Evolutionary conservation across 116 monocot species (phyloP).

Genomic region (Cymodocea nodosa): DNA sequence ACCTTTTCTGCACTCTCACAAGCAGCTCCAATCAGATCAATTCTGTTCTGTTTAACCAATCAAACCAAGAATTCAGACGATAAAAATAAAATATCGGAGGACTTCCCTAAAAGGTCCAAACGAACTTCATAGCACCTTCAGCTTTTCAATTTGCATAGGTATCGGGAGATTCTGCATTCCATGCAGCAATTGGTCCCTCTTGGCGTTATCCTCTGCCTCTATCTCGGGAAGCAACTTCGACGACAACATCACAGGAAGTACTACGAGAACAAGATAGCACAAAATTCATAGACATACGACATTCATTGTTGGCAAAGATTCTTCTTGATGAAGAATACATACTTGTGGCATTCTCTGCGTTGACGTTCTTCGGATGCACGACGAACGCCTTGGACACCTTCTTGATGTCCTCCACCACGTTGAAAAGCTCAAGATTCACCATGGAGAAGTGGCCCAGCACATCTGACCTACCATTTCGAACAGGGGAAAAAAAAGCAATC

Average conservation of each 20-base stretch:
- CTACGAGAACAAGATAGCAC: slow-evolving; percentile 19
- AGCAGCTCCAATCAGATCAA: slow-evolving; percentile 83
- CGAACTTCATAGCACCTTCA: slow-evolving; percentile 37
- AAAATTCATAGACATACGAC: not conserved
- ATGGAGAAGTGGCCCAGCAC: slow-evolving; percentile 87
- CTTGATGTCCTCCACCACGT: slow-evolving; percentile 94
- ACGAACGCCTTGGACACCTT: slow-evolving; percentile 97
- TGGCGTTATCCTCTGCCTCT: slow-evolving; percentile 80
- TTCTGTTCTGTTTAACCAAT: slow-evolving; percentile 48
- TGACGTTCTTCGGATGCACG: slow-evolving; percentile 76
- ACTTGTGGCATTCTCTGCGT: slow-evolving; percentile 82
- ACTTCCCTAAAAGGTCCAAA: too few species aligned
- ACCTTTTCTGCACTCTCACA: slow-evolving; percentile 96
- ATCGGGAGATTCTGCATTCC: slow-evolving; percentile 67
- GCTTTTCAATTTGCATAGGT: slow-evolving; percentile 79
- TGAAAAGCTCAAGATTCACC: slow-evolving; percentile 97
- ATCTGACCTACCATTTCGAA: slow-evolving; percentile 55
- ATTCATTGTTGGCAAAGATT: too few species aligned
- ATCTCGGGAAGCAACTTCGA: slow-evolving; percentile 97
- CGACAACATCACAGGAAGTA: slow-evolving; percentile 96
- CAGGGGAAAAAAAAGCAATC: not conserved
- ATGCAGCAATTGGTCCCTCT: slow-evolving; percentile 66
- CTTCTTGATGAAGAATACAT: slow-evolving; percentile 9
- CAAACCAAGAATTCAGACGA: not conserved
- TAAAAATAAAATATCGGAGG: not conserved